These are phyloP conservation scores for Acer saccharum DNA, from an alignment of 345 rosid genomes.

Conservation along the genomic window DNA sequence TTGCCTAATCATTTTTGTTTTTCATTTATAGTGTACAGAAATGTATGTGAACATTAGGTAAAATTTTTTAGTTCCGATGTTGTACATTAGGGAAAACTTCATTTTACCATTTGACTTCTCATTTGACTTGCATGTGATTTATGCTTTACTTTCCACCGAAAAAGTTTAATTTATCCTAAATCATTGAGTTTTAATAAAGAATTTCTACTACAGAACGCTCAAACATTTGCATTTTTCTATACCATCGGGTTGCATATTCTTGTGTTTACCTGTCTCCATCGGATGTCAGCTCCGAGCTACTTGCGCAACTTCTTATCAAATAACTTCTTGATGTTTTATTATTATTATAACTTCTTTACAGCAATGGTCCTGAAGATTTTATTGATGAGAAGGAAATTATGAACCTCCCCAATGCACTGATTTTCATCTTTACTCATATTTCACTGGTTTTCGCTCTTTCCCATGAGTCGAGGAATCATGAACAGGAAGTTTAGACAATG, in stretches of 20 bases:
- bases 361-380: slow-evolving; percentile 74
- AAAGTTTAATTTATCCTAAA: too few relatives aligned
- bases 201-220: slow-evolving; percentile 63
- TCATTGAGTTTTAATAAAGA: neutral
- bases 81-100: neutral
- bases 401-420: slow-evolving; percentile 75
- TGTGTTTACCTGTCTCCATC: slow-evolving; percentile 90
- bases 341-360: slow-evolving; percentile 26
- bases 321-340: neutral
- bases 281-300: slow-evolving; percentile 93
- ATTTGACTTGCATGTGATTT: neutral
- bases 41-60: neutral
- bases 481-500: slow-evolving; percentile 22
- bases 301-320: neutral
- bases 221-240: slow-evolving; percentile 91
- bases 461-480: neutral
- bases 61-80: neutral
- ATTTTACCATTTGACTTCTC: neutral
- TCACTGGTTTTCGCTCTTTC: slow-evolving; percentile 8
- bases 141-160: neutral
- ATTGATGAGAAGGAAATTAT: slow-evolving; percentile 44
- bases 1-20: neutral
- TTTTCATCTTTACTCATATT: slow-evolving; percentile 5
- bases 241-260: slow-evolving; percentile 85
- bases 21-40: too few relatives aligned